These are phyloP conservation scores for Debaryomyces castellii DNA, from an alignment of 805 yeast genomes.

Conservation along the genomic window DNA sequence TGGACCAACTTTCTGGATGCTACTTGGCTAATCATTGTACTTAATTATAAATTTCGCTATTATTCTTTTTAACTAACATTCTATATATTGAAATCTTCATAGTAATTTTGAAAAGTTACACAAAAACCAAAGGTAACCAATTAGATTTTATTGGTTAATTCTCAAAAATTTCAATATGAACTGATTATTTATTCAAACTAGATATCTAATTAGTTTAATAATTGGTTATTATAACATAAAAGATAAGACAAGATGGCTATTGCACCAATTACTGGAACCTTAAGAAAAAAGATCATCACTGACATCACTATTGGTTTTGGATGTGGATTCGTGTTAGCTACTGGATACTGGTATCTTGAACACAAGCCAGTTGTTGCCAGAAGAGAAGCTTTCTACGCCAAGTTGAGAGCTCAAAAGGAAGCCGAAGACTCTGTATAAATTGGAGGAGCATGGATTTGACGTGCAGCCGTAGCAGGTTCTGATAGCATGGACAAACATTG, in stretches of 20 bases:
- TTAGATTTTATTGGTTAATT: slow-evolving; percentile 14
- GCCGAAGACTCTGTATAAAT: slow-evolving; percentile 46
- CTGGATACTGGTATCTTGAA: slow-evolving; percentile 80
- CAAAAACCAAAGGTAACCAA: slow-evolving; percentile 12
- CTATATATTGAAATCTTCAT: neutral
- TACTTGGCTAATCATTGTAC: slow-evolving; percentile 24
- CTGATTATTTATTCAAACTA: slow-evolving; percentile 4
- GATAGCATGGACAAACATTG: neutral
- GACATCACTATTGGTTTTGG: slow-evolving; percentile 74
- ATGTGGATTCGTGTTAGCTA: slow-evolving; percentile 57
- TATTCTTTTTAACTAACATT: neutral
- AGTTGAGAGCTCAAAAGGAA: slow-evolving; percentile 72
- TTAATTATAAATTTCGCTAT: neutral
- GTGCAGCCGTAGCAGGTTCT: neutral
- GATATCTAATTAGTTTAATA: neutral
- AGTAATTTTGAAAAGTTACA: slow-evolving; percentile 6
- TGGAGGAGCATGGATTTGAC: neutral
- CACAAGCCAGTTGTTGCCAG: slow-evolving; percentile 71
- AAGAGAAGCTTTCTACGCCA: slow-evolving; percentile 84
- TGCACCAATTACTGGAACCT: slow-evolving; percentile 82
- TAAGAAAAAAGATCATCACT: slow-evolving; percentile 76
- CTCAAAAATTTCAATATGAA: slow-evolving; percentile 4
- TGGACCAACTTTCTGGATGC: slow-evolving; percentile 11
- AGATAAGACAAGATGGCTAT: slow-evolving; percentile 53
- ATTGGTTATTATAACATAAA: neutral